Base-by-base conservation (phyloP, 129 eudicot species). In the Heracleum sosnowskyi region DNA sequence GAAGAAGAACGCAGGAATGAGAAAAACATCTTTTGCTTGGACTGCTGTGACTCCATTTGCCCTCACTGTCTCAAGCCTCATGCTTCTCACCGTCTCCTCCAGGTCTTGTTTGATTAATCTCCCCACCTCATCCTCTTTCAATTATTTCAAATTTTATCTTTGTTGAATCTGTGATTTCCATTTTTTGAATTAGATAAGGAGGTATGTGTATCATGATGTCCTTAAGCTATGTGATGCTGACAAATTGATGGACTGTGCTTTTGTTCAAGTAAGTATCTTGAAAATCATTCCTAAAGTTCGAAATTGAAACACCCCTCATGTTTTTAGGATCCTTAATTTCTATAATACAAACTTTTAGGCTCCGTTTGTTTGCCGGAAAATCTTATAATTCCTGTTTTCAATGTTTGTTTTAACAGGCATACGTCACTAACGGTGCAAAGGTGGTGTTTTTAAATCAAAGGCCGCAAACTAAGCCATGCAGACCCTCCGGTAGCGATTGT, bases 161-260 rank as follows among this genome's bases (percentile, higher is more conserved):
- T 71, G 28, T 37, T 22, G 4, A 11, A 24, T 18, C 3, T 62
- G 26, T 26, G 68, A 0, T 57, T 57, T 57, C 64, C 28, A 62
- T 62, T 1, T 62, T 26, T 62, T 12, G 16, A 2, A 62, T 81
- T 81, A 94, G 98, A 88, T 90, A 84, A 84, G 97, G 55, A 89
- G 96, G 86, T 91, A 94, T 88, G 89, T 94, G 76, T 91, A 94
- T 69, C 90, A 87, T 76, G 93, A 88, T 80, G 98, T 94, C 29
- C 79, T 94, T 3, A 88, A 91, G 82, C 81, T 91, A 3, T 77
- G 68, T 60, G 96, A 94, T 87, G 98, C 97, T 72, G 90, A 86
- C 80, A 91, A 88, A 76, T 75, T 94, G 44, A 84, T 94, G 88
- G 89, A 94, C 20, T 94, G 98, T 77, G 83, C 85, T 66, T 79